Percentiles rank a stretch among this genome's conserved stretches.
Conservation (phyloP, 805 yeast species). For the Candida adriatica region DNA sequence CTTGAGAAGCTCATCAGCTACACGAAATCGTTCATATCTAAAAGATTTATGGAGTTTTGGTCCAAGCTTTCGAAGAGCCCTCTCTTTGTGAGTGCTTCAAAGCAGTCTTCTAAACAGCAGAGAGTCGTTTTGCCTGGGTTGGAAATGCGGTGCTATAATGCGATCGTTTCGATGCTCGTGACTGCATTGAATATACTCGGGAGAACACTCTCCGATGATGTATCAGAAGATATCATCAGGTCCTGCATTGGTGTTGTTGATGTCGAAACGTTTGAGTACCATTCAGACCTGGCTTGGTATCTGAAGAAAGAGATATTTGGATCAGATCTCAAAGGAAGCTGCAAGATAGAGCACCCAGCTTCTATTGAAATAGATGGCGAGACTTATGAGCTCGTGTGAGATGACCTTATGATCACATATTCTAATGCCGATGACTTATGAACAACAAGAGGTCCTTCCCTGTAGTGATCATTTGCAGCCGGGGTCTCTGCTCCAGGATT, state of each 20-base stretch:
- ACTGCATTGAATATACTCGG: constrained; percentile 16
- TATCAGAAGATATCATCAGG: constrained; percentile 16
- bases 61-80: constrained; percentile 13
- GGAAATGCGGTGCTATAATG: constrained; percentile 15
- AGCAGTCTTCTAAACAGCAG: constrained; percentile 3
- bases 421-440: too few relatives aligned
- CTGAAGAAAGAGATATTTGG: constrained; percentile 15
- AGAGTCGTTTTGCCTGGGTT: constrained; percentile 20
- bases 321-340: background rate
- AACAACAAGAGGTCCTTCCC: too few relatives aligned
- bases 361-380: constrained; percentile 5
- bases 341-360: constrained; percentile 1
- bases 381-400: constrained; percentile 3
- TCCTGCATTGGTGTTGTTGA: constrained; percentile 16
- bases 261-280: constrained; percentile 14
- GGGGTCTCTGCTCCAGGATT: too few relatives aligned
- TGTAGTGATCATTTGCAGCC: too few relatives aligned
- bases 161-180: constrained; percentile 17
- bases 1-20: constrained; percentile 25
- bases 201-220: constrained; percentile 17
- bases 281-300: constrained; percentile 22
- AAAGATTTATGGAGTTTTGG: constrained; percentile 44
- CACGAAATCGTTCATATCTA: constrained; percentile 40
- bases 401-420: too few relatives aligned
- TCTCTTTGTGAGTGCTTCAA: constrained; percentile 10